Base-by-base conservation (phyloP, 2,329 filamentous ascomycete species). In the Orbilia ellipsospora region DNA sequence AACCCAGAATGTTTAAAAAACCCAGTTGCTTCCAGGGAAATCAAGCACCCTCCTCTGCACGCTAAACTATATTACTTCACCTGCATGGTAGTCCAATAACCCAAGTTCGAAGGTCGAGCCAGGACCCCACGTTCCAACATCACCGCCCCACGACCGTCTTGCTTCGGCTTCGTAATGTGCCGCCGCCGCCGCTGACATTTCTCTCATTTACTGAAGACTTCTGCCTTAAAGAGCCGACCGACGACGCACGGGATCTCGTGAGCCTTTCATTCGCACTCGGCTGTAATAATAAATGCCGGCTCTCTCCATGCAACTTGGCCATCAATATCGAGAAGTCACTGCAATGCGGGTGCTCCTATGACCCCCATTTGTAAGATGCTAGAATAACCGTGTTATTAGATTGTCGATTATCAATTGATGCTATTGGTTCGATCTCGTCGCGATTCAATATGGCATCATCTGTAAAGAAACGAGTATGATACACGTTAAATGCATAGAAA, bases 61-160 rank as follows among this genome's bases (percentile, higher is more conserved):
- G 31, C 31, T 36, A 36, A 36, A 36, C 31, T 36, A 7, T 36
- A 36, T 36, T 36, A 36, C 31, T 36, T 36, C 10, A 36, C 31
- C 31, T 36, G 31, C 31, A 36, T 36, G 31, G 10, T 36, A 23
- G 23, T 23, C 23, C 23, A 23, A 23, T 23, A 23, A 45, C 42
- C 12, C n/a, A 10, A 10, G 31, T 36, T 36, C 31, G 31, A 36
- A 36, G 6, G 31, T 10, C 10, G 31, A 23, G 23, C 23, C 10
- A 36, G 10, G 31, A 70, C 59, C 66, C 66, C 66, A 70, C 66
- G 66, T 70, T 63, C 66, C 18, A 63, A 10, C 7, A 18, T 45
- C 4, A 5, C 16, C 16, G 36, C 20, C 55, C 36, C 55, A 45
- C 55, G 55, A 45, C n/a, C 5, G n/a, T 36, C 31, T 36, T 36